Conservation (phyloP, 805 yeast genomes). For the Candida dajiaensis region DNA sequence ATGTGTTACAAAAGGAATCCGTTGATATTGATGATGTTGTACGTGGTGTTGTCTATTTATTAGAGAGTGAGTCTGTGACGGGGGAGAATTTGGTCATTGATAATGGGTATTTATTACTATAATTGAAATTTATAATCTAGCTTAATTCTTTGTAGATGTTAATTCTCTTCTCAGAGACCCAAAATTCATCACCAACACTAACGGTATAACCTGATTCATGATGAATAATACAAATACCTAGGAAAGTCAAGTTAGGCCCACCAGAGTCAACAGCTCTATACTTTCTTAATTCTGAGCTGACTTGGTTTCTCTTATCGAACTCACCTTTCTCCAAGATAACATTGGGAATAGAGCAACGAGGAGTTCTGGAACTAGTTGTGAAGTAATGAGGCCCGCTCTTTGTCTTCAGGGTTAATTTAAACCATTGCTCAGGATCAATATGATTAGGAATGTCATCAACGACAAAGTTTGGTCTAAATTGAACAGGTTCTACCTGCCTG, state of each 20-base stretch:
- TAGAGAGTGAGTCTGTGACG: slow-evolving; percentile 22
- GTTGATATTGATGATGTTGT: slow-evolving; percentile 21
- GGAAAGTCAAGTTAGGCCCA: slow-evolving; percentile 4
- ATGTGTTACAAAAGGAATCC: slow-evolving; percentile 13
- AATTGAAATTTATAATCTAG: background rate
- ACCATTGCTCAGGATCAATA: slow-evolving; percentile 12
- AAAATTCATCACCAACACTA: slow-evolving; percentile 14
- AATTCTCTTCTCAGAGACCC: slow-evolving; percentile 10
- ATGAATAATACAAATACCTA: slow-evolving; percentile 18
- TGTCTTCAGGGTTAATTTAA: slow-evolving; percentile 3
- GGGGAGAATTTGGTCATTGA: slow-evolving; percentile 28
- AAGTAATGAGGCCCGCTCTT: slow-evolving; percentile 4
- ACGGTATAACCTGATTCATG: slow-evolving; percentile 16
- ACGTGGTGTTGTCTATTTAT: slow-evolving; percentile 16
- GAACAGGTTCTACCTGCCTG: slow-evolving; percentile 9
- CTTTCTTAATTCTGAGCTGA: slow-evolving; percentile 8
- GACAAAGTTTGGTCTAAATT: slow-evolving; percentile 19
- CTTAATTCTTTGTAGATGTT: slow-evolving; percentile 1
- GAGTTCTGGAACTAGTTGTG: slow-evolving; percentile 14
- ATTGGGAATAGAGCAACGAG: slow-evolving; percentile 19
- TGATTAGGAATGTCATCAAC: slow-evolving; percentile 2
- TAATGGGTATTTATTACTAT: slow-evolving; percentile 19
- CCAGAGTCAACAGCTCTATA: slow-evolving; percentile 18
- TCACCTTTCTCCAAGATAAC: slow-evolving; percentile 12
- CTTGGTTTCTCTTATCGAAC: slow-evolving; percentile 14